Evolutionary conservation across 768 basidiomycete species (phyloP).

Genomic region (Rhizopogon vulgaris): DNA sequence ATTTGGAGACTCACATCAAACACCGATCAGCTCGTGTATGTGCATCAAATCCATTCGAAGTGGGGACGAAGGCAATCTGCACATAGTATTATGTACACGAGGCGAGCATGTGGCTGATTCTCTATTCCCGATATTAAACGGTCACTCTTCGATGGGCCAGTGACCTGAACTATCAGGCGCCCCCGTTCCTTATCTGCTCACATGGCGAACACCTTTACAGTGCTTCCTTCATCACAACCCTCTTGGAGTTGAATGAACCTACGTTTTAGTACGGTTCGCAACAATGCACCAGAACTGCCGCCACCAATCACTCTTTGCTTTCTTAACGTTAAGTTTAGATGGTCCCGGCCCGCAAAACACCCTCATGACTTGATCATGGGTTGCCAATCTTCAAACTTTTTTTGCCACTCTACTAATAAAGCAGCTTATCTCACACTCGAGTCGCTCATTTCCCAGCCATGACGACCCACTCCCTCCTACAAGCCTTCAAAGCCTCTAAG

Average conservation of each 20-base stretch:
- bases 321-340: too few relatives aligned
- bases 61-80: conserved; percentile 27
- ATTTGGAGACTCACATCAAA: conserved; percentile 31
- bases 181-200: too few relatives aligned
- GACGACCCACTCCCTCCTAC: conserved; percentile 49
- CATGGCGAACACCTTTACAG: too few relatives aligned
- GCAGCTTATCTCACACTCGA: not conserved
- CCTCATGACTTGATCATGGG: not conserved
- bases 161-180: too few relatives aligned
- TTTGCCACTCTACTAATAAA: too few relatives aligned
- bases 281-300: too few relatives aligned
- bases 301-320: too few relatives aligned
- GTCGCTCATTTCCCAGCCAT: conserved; percentile 22
- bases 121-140: too few relatives aligned
- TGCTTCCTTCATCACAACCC: too few relatives aligned
- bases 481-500: conserved; percentile 46
- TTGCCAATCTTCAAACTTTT: not conserved
- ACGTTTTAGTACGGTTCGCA: too few relatives aligned
- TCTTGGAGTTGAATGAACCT: too few relatives aligned
- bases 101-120: conserved; percentile 15
- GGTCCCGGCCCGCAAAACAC: not conserved
- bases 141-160: too few relatives aligned
- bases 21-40: conserved; percentile 34
- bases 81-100: conserved; percentile 25
- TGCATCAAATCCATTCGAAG: conserved; percentile 16